Conservation (phyloP, 202 grass and related monocot genomes). For the Hordeum pubiflorum region DNA sequence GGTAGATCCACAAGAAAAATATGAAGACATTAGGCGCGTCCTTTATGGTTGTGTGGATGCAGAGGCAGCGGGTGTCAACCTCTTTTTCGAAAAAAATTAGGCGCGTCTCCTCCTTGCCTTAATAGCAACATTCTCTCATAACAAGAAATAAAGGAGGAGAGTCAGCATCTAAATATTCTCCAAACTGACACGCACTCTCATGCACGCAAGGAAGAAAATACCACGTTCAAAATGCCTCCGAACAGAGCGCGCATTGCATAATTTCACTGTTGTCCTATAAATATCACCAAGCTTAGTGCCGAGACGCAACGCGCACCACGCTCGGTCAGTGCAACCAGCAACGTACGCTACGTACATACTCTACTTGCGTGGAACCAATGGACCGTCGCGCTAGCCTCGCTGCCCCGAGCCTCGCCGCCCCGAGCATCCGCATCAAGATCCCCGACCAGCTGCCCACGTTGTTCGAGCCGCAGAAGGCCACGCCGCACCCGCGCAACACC, state of each 20-base stretch:
- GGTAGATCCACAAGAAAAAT: too few species aligned
- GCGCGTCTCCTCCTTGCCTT: neutral
- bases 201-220: too few species aligned
- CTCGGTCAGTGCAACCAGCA: too few species aligned
- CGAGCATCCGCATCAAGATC: constrained; percentile 33
- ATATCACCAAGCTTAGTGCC: neutral
- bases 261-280: neutral
- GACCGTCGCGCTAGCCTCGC: constrained; percentile 21
- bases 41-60: neutral
- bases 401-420: neutral
- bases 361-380: neutral
- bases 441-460: constrained; percentile 30
- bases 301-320: too few species aligned
- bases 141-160: neutral
- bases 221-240: too few species aligned
- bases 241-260: too few species aligned
- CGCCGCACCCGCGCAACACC: neutral
- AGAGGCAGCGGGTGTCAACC: too few species aligned
- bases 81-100: neutral
- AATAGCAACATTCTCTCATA: neutral
- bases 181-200: neutral
- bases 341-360: neutral
- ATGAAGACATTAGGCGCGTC: too few species aligned
- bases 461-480: constrained; percentile 42
- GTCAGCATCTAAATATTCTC: too few species aligned